Evolutionary conservation across 169 alveolate species (phyloP).

Genomic region (Cryptosporidium canis): DNA sequence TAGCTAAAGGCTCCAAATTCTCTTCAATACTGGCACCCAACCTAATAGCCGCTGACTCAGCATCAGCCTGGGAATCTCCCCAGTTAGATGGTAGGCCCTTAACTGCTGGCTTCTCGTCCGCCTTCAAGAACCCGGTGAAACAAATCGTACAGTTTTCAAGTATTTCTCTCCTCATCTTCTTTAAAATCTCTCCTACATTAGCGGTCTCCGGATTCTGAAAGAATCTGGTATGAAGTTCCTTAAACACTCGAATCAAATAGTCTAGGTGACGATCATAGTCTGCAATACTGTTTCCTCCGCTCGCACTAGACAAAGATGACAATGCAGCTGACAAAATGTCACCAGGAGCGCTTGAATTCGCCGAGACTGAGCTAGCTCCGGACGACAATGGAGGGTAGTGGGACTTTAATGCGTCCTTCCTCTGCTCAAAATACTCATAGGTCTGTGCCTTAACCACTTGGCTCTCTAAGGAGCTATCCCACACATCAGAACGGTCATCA

Average conservation of each 20-base stretch:
- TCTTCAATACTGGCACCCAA: constrained; percentile 86
- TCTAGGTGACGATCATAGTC: constrained; percentile 89
- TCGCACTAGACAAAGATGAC: constrained; percentile 64
- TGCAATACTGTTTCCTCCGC: constrained; percentile 75
- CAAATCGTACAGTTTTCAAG: constrained; percentile 85
- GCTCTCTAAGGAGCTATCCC: constrained; percentile 87
- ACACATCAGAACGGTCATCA: constrained; percentile 90
- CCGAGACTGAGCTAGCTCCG: constrained; percentile 41
- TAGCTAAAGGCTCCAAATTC: constrained; percentile 83
- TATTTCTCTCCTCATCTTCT: constrained; percentile 80
- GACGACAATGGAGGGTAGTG: constrained; percentile 76
- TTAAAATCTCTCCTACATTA: constrained; percentile 85
- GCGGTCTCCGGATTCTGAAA: constrained; percentile 86
- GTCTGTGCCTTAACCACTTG: constrained; percentile 91
- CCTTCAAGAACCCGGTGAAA: constrained; percentile 89
- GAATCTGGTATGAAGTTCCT: constrained; percentile 86
- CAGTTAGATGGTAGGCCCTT: constrained; percentile 79
- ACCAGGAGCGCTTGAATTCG: constrained; percentile 67
- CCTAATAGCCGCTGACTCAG: constrained; percentile 86
- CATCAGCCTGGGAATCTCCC: constrained; percentile 89
- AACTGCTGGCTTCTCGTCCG: constrained; percentile 81
- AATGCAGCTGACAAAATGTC: constrained; percentile 67
- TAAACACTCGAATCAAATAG: constrained; percentile 84
- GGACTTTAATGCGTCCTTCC: constrained; percentile 73
- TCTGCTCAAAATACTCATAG: constrained; percentile 86